phyloP scores from a whole-genome alignment of 306 rosid genomes.

The Glycine soja region DNA sequence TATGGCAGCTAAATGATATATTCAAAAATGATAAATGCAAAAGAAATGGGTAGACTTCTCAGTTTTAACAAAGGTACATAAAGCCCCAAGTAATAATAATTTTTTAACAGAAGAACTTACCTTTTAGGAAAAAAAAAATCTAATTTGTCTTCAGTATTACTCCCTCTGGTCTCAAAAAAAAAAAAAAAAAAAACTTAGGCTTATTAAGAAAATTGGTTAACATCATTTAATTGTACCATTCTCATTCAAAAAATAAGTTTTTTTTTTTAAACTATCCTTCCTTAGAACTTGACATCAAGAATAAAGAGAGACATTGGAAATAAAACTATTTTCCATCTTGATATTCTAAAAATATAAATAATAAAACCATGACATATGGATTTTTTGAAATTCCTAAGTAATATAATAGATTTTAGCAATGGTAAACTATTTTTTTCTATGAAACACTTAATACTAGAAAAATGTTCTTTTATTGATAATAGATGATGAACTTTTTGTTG shows the following conservation, averaged over 20 bases:
- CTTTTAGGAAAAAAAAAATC: background rate
- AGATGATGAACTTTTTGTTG: background rate
- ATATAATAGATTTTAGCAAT: constrained; percentile 1
- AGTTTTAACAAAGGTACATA: background rate
- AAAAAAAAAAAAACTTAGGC: too few species aligned
- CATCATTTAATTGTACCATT: too few species aligned
- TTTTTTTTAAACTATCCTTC: too few species aligned
- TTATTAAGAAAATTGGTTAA: too few species aligned
- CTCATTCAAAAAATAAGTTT: too few species aligned
- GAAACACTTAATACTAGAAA: constrained; percentile 1
- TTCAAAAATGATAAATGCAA: constrained; percentile 3
- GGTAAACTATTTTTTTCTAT: background rate
- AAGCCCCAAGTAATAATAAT: background rate
- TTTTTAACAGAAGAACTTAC: background rate
- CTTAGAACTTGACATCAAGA: too few species aligned
- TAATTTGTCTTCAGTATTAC: too few species aligned
- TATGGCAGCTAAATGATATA: background rate
- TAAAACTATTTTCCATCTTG: background rate
- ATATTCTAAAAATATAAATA: background rate
- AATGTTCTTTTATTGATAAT: background rate
- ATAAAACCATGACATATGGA: background rate
- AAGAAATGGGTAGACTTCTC: background rate
- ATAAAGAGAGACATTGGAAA: too few species aligned
- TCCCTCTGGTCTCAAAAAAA: too few species aligned
- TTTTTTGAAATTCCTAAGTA: background rate